Evolutionary conservation across 345 rosid genomes (phyloP), one percentile per base, ranked within the genome.

Genomic region (Populus ilicifolia): DNA sequence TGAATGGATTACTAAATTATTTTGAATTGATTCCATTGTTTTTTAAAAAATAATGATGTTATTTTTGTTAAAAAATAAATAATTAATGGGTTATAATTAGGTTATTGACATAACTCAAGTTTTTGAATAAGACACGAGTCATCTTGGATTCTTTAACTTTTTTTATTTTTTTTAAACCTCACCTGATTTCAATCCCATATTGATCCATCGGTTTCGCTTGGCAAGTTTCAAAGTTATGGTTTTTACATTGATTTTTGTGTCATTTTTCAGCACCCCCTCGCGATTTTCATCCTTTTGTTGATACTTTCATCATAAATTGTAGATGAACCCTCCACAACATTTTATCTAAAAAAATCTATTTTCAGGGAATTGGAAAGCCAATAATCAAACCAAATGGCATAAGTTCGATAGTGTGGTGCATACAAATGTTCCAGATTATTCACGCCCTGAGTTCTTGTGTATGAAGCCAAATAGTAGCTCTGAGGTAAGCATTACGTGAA

Each of bases 311-410:
- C 7, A 41, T 46, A 12, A 41, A n/a, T 73, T 65, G 52, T 68
- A 68, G 11, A 25, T 62, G 67, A 43, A 75, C 74, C 41, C 27
- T 4, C 63, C 44, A 65, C 50, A 36, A 25, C 56, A 75, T 46
- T 67, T 72, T 78, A 23, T 59, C 29, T 59, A n/a, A 0, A 59
- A 59, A n/a, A n/a, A n/a, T 59, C 0, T 6, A 23, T 23, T 59
- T 67, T 67, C 82, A 88, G 93, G 81, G 74, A 83, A 83, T 68
- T 70, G 80, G 78, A 83, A 79, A 77, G 85, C 76, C 77, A 78
- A 75, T 75, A 79, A 79, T 78, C 81, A 67, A 67, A 83, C 77
- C 81, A 75, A 71, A 43, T 41, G 61, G 72, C 74, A 81, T 76
- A 75, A 77, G 59, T 44, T 52, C 71, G 75, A 79, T n/a, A 72